Evolutionary conservation across 257 asterid genomes (phyloP), one percentile per base, ranked within the genome.

Genomic region (Solanum chaucha): DNA sequence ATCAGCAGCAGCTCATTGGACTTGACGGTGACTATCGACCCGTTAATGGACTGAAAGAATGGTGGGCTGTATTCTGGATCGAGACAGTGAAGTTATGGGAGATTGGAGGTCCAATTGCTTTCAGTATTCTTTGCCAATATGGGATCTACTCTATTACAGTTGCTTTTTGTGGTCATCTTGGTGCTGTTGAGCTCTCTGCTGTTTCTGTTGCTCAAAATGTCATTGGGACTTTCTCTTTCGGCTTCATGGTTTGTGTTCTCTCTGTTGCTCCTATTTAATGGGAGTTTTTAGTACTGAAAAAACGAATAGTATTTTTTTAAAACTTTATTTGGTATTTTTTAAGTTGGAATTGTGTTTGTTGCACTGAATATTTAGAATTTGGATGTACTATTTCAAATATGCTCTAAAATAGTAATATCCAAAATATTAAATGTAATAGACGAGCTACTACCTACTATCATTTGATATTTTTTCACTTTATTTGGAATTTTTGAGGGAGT

Each of bases 131-230:
- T 8, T 95, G 98, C 8, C 95, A 94, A 87, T 95, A 64, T 41
- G 92, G 92, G 19, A 90, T 67, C 67, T 85, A 64, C 82, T 72
- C 95, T 9, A 91, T 92, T 22, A 89, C 97, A 11, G 89, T 87
- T 73, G 87, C 94, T 30, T 95, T 93, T 88, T 96, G 93, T 82
- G 98, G 98, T 22, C 98, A 95, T 55, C 91, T 94, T 41, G 98
- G 98, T 13, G 93, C 92, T 84, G 22, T 92, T 68, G 89, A 95
- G 71, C 97, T 95, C 87, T 89, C 97, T 10, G 93, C 98, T 24
- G 90, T 94, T 82, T 90, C 98, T 5, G 92, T 94, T 89, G 94
- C 97, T 5, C 88, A 88, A 77, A 93, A 94, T 5, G 96, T 93
- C 74, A 88, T 95, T 83, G 86, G 90, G 35, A 94, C 93, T 71